Conservation (phyloP, 2,329 filamentous ascomycete species). For the Scedosporium minutisporum region DNA sequence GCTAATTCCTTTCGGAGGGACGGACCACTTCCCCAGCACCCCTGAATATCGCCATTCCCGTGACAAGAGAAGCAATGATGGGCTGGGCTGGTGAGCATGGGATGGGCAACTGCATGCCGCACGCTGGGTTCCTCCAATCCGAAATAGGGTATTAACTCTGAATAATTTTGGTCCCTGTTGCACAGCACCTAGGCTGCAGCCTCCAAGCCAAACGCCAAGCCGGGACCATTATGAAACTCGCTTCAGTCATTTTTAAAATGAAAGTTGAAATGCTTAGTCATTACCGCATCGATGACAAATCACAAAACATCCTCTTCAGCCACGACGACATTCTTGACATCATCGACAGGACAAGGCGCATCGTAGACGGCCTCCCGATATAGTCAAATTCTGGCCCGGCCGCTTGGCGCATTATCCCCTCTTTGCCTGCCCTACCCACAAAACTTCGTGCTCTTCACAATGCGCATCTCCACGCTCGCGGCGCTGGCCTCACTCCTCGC, state of each 20-base stretch:
- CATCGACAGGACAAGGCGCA: background rate
- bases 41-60: background rate
- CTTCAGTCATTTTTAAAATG: slow-evolving; percentile 3
- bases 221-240: background rate
- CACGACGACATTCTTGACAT: background rate
- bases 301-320: background rate
- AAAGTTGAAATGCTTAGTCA: background rate
- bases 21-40: background rate
- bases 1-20: background rate
- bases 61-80: too few species aligned
- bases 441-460: slow-evolving; percentile 28
- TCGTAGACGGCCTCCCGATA: background rate
- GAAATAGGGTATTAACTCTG: background rate
- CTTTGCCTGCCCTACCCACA: slow-evolving; percentile 27
- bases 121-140: background rate
- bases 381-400: too few species aligned
- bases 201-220: background rate
- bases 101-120: background rate
- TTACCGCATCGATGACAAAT: background rate
- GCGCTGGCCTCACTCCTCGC: slow-evolving; percentile 37
- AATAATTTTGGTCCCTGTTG: background rate
- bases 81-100: too few species aligned
- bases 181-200: background rate
- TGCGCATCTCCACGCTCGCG: slow-evolving; percentile 36
- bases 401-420: too few species aligned